Conservation (phyloP, 176 grass and related monocot species). For the Themeda triandra region DNA sequence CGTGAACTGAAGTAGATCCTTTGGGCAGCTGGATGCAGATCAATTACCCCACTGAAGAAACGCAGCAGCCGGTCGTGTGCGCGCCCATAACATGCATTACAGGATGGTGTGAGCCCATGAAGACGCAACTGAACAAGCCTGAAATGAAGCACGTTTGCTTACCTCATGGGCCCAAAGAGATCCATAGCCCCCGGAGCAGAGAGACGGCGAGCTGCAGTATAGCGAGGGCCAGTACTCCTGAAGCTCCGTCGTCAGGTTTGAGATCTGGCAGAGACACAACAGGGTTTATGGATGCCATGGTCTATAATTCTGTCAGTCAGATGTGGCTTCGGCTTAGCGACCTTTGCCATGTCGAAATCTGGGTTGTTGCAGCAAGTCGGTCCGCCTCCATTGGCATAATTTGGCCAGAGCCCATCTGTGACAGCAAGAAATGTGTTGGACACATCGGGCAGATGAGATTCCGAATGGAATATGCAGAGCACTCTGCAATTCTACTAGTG, state of each 20-base stretch:
- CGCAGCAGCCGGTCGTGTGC: background rate
- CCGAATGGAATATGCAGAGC: background rate
- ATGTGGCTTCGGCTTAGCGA: background rate
- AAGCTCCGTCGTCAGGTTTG: no score
- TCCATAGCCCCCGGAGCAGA: no score
- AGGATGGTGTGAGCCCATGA: background rate
- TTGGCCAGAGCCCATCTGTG: conserved; percentile 3
- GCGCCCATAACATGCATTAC: background rate
- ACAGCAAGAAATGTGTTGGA: background rate
- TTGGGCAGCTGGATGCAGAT: background rate
- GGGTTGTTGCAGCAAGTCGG: background rate
- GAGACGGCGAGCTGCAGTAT: no score
- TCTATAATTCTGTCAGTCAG: background rate
- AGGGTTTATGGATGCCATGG: no score
- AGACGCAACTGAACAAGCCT: background rate
- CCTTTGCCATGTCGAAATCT: conserved; percentile 15
- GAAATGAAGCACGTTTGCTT: background rate
- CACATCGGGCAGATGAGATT: background rate
- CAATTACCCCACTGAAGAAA: background rate
- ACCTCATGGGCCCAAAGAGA: background rate
- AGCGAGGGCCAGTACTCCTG: no score
- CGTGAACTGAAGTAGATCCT: background rate
- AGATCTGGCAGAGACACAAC: no score
- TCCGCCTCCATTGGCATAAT: background rate
- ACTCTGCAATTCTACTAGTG: background rate